Evolutionary conservation across 805 yeast species (phyloP).

Genomic region (Teunomyces panamensis): DNA sequence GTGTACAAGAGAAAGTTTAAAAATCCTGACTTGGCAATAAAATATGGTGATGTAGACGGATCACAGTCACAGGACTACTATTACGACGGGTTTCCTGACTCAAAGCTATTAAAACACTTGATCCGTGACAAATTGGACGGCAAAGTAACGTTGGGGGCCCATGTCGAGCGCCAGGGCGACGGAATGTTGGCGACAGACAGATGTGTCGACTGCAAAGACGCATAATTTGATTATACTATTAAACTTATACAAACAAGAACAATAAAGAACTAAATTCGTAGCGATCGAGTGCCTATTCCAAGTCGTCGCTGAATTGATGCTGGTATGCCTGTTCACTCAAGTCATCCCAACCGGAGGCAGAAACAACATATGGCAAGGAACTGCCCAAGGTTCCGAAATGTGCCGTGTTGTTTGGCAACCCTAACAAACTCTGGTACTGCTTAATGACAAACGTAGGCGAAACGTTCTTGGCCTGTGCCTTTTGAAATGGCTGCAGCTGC

Average conservation of each 20-base stretch:
- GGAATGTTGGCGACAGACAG: slow-evolving; percentile 1
- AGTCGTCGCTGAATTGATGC: slow-evolving; percentile 14
- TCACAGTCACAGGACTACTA: slow-evolving; percentile 26
- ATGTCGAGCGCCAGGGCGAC: slow-evolving; percentile 1
- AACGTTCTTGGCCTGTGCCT: slow-evolving; percentile 31
- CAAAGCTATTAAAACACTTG: slow-evolving; percentile 69
- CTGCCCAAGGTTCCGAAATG: slow-evolving; percentile 45
- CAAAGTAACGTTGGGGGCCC: not conserved
- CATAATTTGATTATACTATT: not conserved
- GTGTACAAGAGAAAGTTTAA: slow-evolving; percentile 59
- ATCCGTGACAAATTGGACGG: slow-evolving; percentile 54
- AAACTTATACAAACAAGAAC: slow-evolving; percentile 2
- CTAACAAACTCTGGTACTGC: slow-evolving; percentile 54
- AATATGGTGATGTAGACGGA: slow-evolving; percentile 14
- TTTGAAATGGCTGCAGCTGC: slow-evolving; percentile 6
- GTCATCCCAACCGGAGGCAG: slow-evolving; percentile 45
- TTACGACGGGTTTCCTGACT: slow-evolving; percentile 82
- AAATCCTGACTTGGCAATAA: slow-evolving; percentile 22
- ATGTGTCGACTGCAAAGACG: not conserved
- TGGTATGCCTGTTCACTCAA: slow-evolving; percentile 13
- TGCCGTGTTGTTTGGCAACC: slow-evolving; percentile 48
- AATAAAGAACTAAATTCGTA: not conserved
- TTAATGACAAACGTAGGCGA: slow-evolving; percentile 54
- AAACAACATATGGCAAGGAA: slow-evolving; percentile 52
- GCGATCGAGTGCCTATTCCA: slow-evolving; percentile 5